Percentiles rank a stretch among this genome's conserved stretches.
Evolutionary conservation across 2,329 filamentous ascomycete species (phyloP).

Genomic region (Blastomyces silverae): DNA sequence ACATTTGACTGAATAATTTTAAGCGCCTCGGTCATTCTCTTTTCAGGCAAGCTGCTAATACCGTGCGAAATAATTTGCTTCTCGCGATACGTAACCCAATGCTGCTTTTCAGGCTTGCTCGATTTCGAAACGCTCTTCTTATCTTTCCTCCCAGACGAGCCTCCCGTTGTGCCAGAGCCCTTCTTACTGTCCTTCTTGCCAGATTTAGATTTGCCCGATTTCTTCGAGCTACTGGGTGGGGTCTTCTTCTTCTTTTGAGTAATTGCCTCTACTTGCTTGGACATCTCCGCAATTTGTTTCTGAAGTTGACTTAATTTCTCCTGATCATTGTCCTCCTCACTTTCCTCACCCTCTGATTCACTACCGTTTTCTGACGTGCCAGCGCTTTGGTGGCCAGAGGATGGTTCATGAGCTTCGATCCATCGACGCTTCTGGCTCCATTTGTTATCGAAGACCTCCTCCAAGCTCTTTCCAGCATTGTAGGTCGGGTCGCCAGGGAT

Average conservation of each 20-base stretch:
- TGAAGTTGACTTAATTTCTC: constrained; percentile 60
- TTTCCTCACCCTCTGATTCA: constrained; percentile 64
- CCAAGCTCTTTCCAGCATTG: constrained; percentile 61
- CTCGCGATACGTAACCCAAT: constrained; percentile 66
- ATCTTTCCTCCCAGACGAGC: constrained; percentile 53
- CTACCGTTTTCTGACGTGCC: constrained; percentile 61
- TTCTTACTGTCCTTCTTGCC: constrained; percentile 44
- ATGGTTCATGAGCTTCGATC: constrained; percentile 66
- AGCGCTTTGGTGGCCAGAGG: constrained; percentile 59
- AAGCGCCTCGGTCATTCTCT: constrained; percentile 72
- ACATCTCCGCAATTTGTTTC: constrained; percentile 66
- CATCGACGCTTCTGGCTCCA: constrained; percentile 76
- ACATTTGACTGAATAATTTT: constrained; percentile 83
- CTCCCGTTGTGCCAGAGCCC: constrained; percentile 22
- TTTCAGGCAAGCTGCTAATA: constrained; percentile 71
- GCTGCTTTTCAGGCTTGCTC: constrained; percentile 48
- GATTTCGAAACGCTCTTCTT: constrained; percentile 38
- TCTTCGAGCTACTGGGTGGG: constrained; percentile 46
- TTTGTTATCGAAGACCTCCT: constrained; percentile 66
- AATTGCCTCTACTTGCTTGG: constrained; percentile 55
- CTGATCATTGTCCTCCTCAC: constrained; percentile 56
- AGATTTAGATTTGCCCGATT: constrained; percentile 39
- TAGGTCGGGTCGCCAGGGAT: constrained; percentile 68
- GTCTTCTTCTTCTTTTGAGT: constrained; percentile 55
- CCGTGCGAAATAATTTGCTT: constrained; percentile 87